Conservation (phyloP, 2,329 filamentous ascomycete species). For the Alternaria sp. region DNA sequence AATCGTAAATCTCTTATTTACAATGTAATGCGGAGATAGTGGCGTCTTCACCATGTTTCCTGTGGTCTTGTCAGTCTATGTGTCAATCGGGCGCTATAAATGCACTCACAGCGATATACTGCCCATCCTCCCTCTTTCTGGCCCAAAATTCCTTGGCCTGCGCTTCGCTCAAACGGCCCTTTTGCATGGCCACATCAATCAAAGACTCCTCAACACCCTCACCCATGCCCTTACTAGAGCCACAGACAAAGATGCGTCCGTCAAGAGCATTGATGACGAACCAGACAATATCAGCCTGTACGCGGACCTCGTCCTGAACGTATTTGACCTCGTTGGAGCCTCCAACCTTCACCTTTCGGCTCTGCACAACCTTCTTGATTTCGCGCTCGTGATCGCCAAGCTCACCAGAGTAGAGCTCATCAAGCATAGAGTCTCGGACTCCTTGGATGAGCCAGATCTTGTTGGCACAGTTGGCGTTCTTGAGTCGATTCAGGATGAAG, state of each 20-base stretch:
- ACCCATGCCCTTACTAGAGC: constrained; percentile 95
- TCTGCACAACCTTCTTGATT: constrained; percentile 62
- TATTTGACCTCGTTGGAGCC: constrained; percentile 76
- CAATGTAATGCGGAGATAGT: background rate
- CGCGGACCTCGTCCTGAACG: constrained; percentile 92
- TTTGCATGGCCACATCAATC: constrained; percentile 89
- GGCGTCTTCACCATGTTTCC: constrained; percentile 16
- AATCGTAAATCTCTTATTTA: constrained; percentile 5
- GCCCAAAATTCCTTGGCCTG: constrained; percentile 91
- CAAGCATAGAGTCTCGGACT: constrained; percentile 89
- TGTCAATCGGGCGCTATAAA: background rate
- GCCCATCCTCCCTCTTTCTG: constrained; percentile 88
- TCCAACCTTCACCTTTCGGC: constrained; percentile 54
- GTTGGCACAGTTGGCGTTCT: constrained; percentile 95
- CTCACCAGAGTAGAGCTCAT: constrained; percentile 96
- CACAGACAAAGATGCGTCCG: constrained; percentile 94
- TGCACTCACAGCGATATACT: constrained; percentile 82
- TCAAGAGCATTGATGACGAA: constrained; percentile 97
- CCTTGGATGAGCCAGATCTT: constrained; percentile 98
- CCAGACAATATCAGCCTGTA: constrained; percentile 97
- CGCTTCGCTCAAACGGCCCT: constrained; percentile 83
- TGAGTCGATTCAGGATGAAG: constrained; percentile 92
- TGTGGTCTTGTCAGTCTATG: constrained; percentile 2
- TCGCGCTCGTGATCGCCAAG: constrained; percentile 73
- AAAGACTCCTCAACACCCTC: constrained; percentile 92